Conservation (phyloP, 352 stramenopile genomes). For the Phytopythium litorale region DNA sequence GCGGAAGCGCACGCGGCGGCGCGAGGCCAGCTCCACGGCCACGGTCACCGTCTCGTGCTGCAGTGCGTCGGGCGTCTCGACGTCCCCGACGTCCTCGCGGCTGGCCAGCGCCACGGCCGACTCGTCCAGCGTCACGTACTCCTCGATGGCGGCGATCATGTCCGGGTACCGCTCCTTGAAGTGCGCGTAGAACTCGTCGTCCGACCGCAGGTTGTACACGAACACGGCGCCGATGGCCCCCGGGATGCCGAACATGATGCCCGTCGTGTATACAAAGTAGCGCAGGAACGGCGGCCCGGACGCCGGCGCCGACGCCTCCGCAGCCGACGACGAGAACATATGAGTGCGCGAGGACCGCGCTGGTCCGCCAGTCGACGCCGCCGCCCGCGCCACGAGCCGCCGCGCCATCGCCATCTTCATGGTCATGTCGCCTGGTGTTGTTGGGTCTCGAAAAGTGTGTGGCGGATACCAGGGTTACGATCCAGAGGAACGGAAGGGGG, state of each 20-base stretch:
- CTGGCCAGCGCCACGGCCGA: conserved; percentile 29
- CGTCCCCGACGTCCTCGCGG: conserved; percentile 66
- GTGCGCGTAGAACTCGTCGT: conserved; percentile 82
- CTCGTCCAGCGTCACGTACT: conserved; percentile 62
- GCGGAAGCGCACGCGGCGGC: conserved; percentile 48
- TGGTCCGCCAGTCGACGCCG: not conserved
- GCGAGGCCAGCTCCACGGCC: conserved; percentile 52
- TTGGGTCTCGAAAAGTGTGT: conserved; percentile 1
- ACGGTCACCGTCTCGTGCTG: conserved; percentile 66
- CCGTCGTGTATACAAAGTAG: conserved; percentile 74
- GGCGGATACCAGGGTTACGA: conserved; percentile 1
- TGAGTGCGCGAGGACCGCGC: not conserved
- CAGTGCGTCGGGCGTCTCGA: conserved; percentile 47
- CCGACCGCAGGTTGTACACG: conserved; percentile 79
- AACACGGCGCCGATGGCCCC: conserved; percentile 56
- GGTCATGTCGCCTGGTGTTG: too few relatives aligned
- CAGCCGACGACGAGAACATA: conserved; percentile 11
- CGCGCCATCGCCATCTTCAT: conserved; percentile 8
- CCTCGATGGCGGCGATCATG: conserved; percentile 58
- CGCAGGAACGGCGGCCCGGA: conserved; percentile 55
- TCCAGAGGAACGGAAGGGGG: not conserved
- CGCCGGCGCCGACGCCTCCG: not conserved
- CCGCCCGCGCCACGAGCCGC: conserved; percentile 10
- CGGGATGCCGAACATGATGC: conserved; percentile 76
- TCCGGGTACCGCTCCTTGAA: conserved; percentile 84